phyloP scores from a whole-genome alignment of 192 early-diverging fungal species.

The Entomortierella chlamydospora region DNA sequence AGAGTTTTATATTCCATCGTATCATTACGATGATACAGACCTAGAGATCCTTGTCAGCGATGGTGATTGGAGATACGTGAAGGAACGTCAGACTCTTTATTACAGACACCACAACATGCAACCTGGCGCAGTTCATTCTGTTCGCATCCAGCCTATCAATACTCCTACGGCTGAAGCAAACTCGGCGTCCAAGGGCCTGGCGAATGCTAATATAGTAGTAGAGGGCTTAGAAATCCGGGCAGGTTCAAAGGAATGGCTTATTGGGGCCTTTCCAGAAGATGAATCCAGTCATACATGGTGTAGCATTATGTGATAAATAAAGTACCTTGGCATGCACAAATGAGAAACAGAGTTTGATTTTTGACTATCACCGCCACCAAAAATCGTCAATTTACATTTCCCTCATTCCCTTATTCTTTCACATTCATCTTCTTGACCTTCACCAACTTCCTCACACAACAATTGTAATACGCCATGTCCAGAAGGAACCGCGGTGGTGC shows the following conservation, averaged over 20 bases:
- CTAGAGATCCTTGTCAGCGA: slow-evolving; percentile 72
- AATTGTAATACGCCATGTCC: slow-evolving; percentile 19
- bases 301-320: slow-evolving; percentile 22
- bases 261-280: slow-evolving; percentile 4
- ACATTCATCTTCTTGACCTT: slow-evolving; percentile 1
- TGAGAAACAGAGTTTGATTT: not conserved
- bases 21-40: slow-evolving; percentile 69
- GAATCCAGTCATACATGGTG: slow-evolving; percentile 10
- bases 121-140: slow-evolving; percentile 39
- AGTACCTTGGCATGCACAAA: not conserved
- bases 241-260: not conserved
- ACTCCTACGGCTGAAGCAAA: not conserved
- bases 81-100: slow-evolving; percentile 74
- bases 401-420: not conserved
- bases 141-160: slow-evolving; percentile 29
- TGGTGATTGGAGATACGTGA: slow-evolving; percentile 79
- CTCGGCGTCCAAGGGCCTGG: not conserved
- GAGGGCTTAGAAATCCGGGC: slow-evolving; percentile 2
- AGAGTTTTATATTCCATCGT: slow-evolving; percentile 81
- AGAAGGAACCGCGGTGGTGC: slow-evolving; percentile 30
- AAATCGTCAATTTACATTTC: not conserved
- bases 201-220: not conserved
- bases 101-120: slow-evolving; percentile 56
- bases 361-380: slow-evolving; percentile 28
- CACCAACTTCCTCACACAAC: not conserved